Evolutionary conservation across 2,329 filamentous ascomycete genomes (phyloP).

Genomic region (Boeremia exigua): DNA sequence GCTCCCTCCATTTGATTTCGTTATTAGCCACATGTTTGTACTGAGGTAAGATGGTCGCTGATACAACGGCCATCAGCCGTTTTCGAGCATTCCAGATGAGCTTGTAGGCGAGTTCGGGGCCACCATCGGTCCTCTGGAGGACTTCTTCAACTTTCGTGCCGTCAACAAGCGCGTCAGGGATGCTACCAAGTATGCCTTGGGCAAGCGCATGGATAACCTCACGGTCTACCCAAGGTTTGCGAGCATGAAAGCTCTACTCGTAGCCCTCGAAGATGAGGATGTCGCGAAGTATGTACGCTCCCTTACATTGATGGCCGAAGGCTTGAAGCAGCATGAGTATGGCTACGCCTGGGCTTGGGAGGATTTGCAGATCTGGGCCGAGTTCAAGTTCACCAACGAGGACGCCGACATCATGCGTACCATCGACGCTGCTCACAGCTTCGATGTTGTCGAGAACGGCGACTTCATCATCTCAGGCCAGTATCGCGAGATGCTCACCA

Average conservation of each 20-base stretch:
- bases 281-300: slow-evolving; percentile 1
- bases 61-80: not conserved
- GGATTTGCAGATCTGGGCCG: slow-evolving; percentile 10
- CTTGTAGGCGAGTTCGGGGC: not conserved
- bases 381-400: not conserved
- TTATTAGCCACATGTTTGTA: not conserved
- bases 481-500: slow-evolving; percentile 20
- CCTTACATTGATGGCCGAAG: slow-evolving; percentile 20
- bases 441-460: slow-evolving; percentile 5
- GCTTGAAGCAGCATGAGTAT: slow-evolving; percentile 12
- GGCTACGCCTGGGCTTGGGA: slow-evolving; percentile 26
- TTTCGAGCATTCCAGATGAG: slow-evolving; percentile 6
- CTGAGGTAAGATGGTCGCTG: not conserved
- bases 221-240: slow-evolving; percentile 14
- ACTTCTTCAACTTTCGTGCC: slow-evolving; percentile 11
- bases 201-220: not conserved
- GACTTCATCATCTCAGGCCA: slow-evolving; percentile 18
- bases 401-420: slow-evolving; percentile 13
- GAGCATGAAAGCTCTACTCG: slow-evolving; percentile 1
- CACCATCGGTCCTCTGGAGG: not conserved
- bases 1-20: not conserved
- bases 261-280: not conserved
- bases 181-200: not conserved
- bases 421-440: slow-evolving; percentile 11
- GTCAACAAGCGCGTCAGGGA: slow-evolving; percentile 2